Conservation (phyloP, 176 grass and related monocot species). For the Oryza meyeriana region DNA sequence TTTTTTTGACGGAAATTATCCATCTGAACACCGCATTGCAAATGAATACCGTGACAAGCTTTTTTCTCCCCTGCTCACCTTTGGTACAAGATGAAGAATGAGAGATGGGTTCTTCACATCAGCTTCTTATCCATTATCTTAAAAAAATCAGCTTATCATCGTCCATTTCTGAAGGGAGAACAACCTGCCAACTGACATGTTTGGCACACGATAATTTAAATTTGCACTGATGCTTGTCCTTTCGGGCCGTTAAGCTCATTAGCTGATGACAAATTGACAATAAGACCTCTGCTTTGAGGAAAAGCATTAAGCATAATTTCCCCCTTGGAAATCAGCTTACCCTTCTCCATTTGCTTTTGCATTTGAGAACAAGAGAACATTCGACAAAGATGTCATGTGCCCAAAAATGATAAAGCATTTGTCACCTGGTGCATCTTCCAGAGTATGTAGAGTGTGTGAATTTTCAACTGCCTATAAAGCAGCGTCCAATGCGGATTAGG, state of each 20-base stretch:
- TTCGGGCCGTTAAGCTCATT: background rate
- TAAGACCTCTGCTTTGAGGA: background rate
- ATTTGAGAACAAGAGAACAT: slow-evolving; percentile 34
- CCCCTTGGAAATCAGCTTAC: background rate
- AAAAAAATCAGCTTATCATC: background rate
- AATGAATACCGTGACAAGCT: background rate
- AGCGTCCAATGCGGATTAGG: background rate
- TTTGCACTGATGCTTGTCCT: background rate
- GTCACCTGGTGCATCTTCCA: background rate
- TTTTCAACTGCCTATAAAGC: slow-evolving; percentile 17
- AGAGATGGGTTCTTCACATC: background rate
- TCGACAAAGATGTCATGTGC: background rate
- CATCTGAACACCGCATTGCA: background rate
- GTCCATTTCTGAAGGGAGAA: slow-evolving; percentile 13
- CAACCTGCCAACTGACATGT: slow-evolving; percentile 3
- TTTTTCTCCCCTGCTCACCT: background rate
- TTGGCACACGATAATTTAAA: background rate
- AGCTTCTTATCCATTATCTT: background rate
- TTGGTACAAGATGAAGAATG: background rate
- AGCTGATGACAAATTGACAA: background rate
- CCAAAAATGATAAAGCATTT: slow-evolving; percentile 26
- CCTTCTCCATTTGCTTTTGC: background rate
- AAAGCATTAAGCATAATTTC: background rate
- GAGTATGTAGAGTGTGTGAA: background rate
- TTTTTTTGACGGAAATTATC: too few relatives aligned